Evolutionary conservation across 2,329 filamentous ascomycete species (phyloP).

Genomic region (Talaromyces rugulosus): DNA sequence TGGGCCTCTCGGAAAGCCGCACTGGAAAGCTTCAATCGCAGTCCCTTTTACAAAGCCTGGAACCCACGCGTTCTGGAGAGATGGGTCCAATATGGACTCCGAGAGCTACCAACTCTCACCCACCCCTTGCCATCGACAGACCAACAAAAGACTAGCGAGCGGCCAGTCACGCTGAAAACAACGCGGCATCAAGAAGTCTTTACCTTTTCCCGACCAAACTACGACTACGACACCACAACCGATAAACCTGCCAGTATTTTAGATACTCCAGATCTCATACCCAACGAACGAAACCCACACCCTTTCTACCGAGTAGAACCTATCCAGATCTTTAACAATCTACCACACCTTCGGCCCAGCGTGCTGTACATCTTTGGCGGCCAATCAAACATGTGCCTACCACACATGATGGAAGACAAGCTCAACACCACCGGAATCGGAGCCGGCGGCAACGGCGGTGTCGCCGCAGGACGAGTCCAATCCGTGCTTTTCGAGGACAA

Average conservation of each 20-base stretch:
- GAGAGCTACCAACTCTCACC: conserved; percentile 62
- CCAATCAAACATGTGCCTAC: conserved; percentile 38
- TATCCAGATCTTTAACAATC: conserved; percentile 32
- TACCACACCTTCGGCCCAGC: conserved; percentile 42
- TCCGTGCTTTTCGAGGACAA: conserved; percentile 59
- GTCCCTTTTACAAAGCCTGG: conserved; percentile 77
- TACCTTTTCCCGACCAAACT: conserved; percentile 46
- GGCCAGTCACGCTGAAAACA: conserved; percentile 67
- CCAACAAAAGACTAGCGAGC: conserved; percentile 12
- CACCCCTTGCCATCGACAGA: conserved; percentile 24
- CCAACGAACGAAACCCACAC: conserved; percentile 23
- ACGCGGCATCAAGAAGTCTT: conserved; percentile 82
- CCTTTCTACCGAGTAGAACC: conserved; percentile 45
- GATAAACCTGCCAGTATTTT: conserved; percentile 33
- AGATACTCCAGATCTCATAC: conserved; percentile 45
- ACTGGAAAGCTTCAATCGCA: conserved; percentile 60
- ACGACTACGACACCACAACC: conserved; percentile 55
- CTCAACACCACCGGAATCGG: conserved; percentile 36
- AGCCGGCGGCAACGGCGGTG: conserved; percentile 47
- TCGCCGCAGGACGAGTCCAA: conserved; percentile 63
- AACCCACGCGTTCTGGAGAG: conserved; percentile 72
- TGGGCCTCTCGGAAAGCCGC: conserved; percentile 77
- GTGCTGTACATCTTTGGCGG: conserved; percentile 44
- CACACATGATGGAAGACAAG: conserved; percentile 38
- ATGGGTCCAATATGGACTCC: conserved; percentile 71